A percentile compares a stretch with the other conserved stretches of the same genome.
phyloP scores from a whole-genome alignment of 1,284 basidiomycete genomes.

The Cryptococcus maquisensis region DNA sequence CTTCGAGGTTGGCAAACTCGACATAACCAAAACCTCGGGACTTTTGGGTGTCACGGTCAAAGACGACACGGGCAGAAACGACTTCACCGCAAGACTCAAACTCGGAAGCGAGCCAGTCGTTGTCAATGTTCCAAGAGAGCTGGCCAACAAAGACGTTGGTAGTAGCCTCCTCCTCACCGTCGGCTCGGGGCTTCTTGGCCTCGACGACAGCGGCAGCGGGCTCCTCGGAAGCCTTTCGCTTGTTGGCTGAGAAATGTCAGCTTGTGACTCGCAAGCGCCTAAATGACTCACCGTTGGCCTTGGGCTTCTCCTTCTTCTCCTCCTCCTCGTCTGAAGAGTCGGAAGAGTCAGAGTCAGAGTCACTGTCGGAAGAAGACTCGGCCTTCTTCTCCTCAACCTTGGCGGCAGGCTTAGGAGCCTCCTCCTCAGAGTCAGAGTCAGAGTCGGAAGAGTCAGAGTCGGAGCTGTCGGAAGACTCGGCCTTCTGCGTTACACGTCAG shows the following conservation, averaged over 20 bases:
- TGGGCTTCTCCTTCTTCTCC: slow-evolving; percentile 33
- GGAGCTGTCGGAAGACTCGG: slow-evolving; percentile 9
- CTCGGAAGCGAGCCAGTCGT: slow-evolving; percentile 89
- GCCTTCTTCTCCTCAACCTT: slow-evolving; percentile 35
- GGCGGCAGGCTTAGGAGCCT: slow-evolving; percentile 37
- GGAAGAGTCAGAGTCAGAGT: slow-evolving; percentile 20
- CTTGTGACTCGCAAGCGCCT: neutral
- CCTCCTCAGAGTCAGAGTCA: slow-evolving; percentile 27
- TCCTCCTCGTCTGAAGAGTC: slow-evolving; percentile 56
- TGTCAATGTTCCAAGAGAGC: slow-evolving; percentile 96
- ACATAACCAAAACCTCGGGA: slow-evolving; percentile 95
- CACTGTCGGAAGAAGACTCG: slow-evolving; percentile 8
- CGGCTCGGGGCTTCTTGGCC: slow-evolving; percentile 63
- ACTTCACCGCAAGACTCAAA: slow-evolving; percentile 87
- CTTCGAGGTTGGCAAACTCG: slow-evolving; percentile 66
- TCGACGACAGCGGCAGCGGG: slow-evolving; percentile 56
- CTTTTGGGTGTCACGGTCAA: slow-evolving; percentile 80
- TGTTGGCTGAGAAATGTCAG: slow-evolving; percentile 52
- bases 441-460: slow-evolving; percentile 25
- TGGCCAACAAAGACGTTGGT: slow-evolving; percentile 87
- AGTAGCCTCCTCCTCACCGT: slow-evolving; percentile 55
- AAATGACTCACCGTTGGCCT: slow-evolving; percentile 52
- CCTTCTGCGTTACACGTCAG: slow-evolving; percentile 1
- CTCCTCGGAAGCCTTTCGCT: slow-evolving; percentile 81
- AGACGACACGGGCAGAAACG: slow-evolving; percentile 79